These are phyloP conservation scores for Cytidiella melzeri DNA, from an alignment of 768 basidiomycete genomes.

Conservation along the genomic window DNA sequence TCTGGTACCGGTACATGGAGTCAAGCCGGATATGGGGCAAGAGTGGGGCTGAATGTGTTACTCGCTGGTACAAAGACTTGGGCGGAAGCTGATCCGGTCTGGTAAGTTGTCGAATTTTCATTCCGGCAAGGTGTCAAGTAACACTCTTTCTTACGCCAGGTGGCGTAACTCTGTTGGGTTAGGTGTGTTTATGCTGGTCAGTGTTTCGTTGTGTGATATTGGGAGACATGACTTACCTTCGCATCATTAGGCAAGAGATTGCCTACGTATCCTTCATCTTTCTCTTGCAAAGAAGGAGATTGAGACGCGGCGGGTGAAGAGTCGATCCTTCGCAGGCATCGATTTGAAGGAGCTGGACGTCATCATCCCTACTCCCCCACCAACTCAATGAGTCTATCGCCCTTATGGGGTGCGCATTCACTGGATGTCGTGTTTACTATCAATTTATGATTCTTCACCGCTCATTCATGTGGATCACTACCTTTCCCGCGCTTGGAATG, in stretches of 20 bases:
- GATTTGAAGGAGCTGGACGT: constrained; percentile 63
- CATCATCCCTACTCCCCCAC: constrained; percentile 24
- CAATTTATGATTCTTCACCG: not conserved
- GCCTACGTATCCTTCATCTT: constrained; percentile 58
- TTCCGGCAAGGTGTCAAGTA: not conserved
- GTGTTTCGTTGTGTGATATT: too few relatives aligned
- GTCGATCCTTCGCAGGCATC: constrained; percentile 67
- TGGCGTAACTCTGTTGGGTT: constrained; percentile 69
- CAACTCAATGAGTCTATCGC: not conserved
- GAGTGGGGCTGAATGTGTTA: constrained; percentile 39
- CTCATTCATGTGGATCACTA: not conserved
- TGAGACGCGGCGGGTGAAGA: constrained; percentile 61
- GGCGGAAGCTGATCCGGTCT: constrained; percentile 67
- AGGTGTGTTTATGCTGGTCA: constrained; percentile 60
- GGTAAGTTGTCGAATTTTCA: constrained; percentile 32
- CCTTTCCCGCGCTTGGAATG: not conserved
- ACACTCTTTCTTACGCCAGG: constrained; percentile 21
- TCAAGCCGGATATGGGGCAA: constrained; percentile 20
- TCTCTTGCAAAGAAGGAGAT: constrained; percentile 69
- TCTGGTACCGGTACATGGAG: not conserved
- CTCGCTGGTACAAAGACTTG: constrained; percentile 56
- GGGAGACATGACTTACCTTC: too few relatives aligned
- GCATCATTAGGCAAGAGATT: constrained; percentile 53
- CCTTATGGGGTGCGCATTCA: not conserved
- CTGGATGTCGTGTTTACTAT: not conserved